Base-by-base conservation (phyloP, 306 rosid species). In the Cyclanthera cordifolia region DNA sequence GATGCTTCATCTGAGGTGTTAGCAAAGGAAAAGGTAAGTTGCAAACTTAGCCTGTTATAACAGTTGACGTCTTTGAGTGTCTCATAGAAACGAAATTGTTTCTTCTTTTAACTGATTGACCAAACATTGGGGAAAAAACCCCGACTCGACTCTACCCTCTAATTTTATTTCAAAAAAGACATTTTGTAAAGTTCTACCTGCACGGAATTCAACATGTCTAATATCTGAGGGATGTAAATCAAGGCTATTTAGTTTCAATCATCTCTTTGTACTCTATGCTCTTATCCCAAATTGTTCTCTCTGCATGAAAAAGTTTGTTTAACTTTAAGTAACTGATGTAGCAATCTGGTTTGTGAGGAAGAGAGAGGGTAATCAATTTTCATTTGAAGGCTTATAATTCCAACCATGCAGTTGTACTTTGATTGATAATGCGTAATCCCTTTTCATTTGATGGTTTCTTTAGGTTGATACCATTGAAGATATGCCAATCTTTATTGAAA, bases 1-100 rank as follows among this genome's bases (percentile, higher is more conserved):
- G 99, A 85, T 61, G 88, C 90, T 72, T 93, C 95, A 20, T 78
- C 90, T 49, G 89, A 93, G 78, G 96, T 90, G 79, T 82, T 93
- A 73, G 87, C 80, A 71, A 90, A 90, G 81, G 99, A 90, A 80
- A 93, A 90, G 93, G 99, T 93, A 76, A 77, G 77, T 75, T 65
- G 21, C 70, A 53, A 69, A 24, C 64, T 34, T 60, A 48, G 67
- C 24, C 9, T 41, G 58, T 14, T 16, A 53, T 34, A 54, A 28
- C 72, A 25, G 55, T 28, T 12, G 7, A 14, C 23, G 53, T 63
- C 5, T 63, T 25, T 41, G 32, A 41, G 69, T 41, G 32, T 61
- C 30, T 61, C 28, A 37, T 60, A 0, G 25, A 60, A 19, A n/a
- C 23, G 49, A 60, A 60, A 10, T 37, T 34, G n/a, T 45, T 37